These are phyloP conservation scores for Saraca asoca DNA, from an alignment of 331 rosid species.

Conservation along the genomic window DNA sequence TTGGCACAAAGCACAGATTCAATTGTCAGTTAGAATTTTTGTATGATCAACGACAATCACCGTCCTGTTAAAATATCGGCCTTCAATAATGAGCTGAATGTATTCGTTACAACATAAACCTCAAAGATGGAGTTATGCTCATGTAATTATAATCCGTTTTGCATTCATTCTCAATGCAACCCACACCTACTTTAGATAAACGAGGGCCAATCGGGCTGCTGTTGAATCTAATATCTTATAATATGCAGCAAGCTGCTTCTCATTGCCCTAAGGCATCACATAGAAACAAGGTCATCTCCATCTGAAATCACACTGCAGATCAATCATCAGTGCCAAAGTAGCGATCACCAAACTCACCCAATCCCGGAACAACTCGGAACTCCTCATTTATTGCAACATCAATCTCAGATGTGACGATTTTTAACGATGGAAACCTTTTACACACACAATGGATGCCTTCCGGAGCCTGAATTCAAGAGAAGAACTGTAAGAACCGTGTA, in stretches of 20 bases:
- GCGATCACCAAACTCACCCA: conserved; percentile 98
- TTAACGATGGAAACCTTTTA: conserved; percentile 80
- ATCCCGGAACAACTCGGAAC: conserved; percentile 89
- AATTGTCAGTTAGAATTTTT: too few species aligned
- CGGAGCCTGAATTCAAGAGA: conserved; percentile 67
- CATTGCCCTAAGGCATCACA: conserved; percentile 24
- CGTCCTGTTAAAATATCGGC: too few species aligned
- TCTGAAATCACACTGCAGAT: conserved; percentile 12
- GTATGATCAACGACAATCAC: too few species aligned
- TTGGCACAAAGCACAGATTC: too few species aligned
- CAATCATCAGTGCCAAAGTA: conserved; percentile 87
- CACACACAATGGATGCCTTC: conserved; percentile 93
- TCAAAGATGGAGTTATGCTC: background rate
- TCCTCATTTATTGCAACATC: conserved; percentile 76
- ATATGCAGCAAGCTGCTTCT: conserved; percentile 26
- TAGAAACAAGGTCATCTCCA: conserved; percentile 12
- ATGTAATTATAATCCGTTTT: conserved; percentile 18
- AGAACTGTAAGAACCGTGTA: conserved; percentile 9
- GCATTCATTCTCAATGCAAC: background rate
- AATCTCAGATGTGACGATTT: conserved; percentile 96
- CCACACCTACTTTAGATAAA: background rate
- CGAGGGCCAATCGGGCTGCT: conserved; percentile 15
- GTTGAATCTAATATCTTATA: conserved; percentile 31
- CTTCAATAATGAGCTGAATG: conserved; percentile 13
- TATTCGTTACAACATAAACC: conserved; percentile 7